Evolutionary conservation across 2,329 filamentous ascomycete species (phyloP), one percentile per base, ranked within the genome.

Genomic region (Didymella pomorum): DNA sequence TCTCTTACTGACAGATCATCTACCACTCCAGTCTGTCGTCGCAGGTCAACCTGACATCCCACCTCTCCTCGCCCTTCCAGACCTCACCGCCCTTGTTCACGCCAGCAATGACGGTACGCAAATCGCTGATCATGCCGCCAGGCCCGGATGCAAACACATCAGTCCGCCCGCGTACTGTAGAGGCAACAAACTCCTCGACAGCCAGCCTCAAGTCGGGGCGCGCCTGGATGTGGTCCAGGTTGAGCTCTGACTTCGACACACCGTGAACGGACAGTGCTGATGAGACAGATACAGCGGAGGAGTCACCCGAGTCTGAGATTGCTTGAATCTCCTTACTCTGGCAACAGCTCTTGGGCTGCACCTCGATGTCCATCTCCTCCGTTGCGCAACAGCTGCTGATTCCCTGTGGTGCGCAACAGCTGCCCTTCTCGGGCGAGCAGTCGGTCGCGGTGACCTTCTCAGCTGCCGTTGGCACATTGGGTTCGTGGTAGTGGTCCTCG

Each of bases 1-100:
- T 50, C 39, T 50, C 46, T 25, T 23, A 7, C 41, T 43, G 16
- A 21, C 16, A 14, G 16, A 42, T 43, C 57, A 25, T 58, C 62
- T 72, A 73, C 71, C 71, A 73, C 60, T 72, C 71, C 52, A 73
- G 62, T 46, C 71, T 66, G 48, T 73, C 70, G 54, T 76, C 74
- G 44, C 74, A 76, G 26, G 63, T 69, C 41, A 76, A 61, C 33
- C 65, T 61, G 0, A 76, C 71, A 61, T 76, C 70, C 44, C 63
- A 64, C 29, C 69, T 69, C 26, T 71, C 68, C 3, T 73, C 67
- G 12, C 73, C 74, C 48, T 59, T 73, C 72, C 69, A 74, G 6
- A 76, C 73, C n/a, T 68, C 62, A 2, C 56, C 63, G n/a, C 71
- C 72, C 28, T 69, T 66, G 51, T 74, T 75, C 59, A 58, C 60